A percentile compares a stretch with the other conserved stretches of the same genome.
phyloP scores from a whole-genome alignment of 2,329 filamentous ascomycete genomes.

The Mollisia scopiformis region DNA sequence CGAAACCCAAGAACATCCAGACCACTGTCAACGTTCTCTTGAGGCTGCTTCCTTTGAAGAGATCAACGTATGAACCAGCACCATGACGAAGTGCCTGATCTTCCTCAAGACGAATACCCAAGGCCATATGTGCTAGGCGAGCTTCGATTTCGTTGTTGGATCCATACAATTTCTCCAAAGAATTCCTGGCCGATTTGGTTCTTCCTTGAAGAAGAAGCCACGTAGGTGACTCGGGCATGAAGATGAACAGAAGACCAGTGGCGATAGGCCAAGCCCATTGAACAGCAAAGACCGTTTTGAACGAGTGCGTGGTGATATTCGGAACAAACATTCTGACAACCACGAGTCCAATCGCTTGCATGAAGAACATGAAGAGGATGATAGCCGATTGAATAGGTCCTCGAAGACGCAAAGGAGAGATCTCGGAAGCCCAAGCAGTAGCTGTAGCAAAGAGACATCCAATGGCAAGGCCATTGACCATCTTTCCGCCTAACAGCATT shows the following conservation, averaged over 20 bases:
- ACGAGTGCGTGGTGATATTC: conserved; percentile 16
- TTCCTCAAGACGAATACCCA: conserved; percentile 19
- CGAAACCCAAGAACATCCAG: conserved; percentile 36
- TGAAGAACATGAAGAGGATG: conserved; percentile 23
- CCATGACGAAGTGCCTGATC: conserved; percentile 12
- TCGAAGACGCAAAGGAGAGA: conserved; percentile 18
- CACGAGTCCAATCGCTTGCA: conserved; percentile 23
- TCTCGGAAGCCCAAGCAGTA: conserved; percentile 22
- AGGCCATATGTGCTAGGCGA: conserved; percentile 18
- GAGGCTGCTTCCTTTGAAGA: conserved; percentile 38
- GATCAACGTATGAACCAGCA: conserved; percentile 32
- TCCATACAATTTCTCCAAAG: conserved; percentile 20
- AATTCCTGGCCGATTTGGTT: conserved; percentile 13
- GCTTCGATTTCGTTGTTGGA: conserved; percentile 15
- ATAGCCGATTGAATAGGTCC: conserved; percentile 25
- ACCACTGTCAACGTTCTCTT: conserved; percentile 42
- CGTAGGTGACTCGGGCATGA: conserved; percentile 18
- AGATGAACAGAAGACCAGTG: conserved; percentile 13
- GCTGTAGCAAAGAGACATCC: conserved; percentile 20
- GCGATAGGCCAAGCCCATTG: conserved; percentile 23
- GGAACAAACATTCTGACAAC: conserved; percentile 23
- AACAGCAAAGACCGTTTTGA: conserved; percentile 24
- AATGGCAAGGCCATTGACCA: conserved; percentile 26
- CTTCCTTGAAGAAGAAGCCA: conserved; percentile 17
- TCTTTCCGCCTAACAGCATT: conserved; percentile 21